A percentile compares a stretch with the other conserved stretches of the same genome.
Conservation (phyloP, 2,329 filamentous ascomycete genomes). For the Apiospora pterosperma region DNA sequence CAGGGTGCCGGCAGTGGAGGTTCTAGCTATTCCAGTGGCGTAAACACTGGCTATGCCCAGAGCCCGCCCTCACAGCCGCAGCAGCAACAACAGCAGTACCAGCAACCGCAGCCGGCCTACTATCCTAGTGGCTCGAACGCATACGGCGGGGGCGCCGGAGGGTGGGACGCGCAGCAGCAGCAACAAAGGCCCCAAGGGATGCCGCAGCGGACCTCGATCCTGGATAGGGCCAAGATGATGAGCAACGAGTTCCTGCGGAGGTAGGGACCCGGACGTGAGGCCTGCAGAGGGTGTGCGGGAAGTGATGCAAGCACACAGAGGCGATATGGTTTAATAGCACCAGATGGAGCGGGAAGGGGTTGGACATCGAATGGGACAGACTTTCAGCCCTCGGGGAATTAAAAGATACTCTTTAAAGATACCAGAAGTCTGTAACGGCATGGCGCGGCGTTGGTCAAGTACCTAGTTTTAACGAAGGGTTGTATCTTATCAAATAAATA, state of each 20-base stretch:
- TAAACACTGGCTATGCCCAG: neutral
- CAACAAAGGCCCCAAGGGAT: neutral
- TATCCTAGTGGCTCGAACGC: neutral
- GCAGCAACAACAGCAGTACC: neutral
- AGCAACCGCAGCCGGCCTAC: neutral
- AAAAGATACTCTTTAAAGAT: too few species aligned
- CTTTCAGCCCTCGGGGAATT: too few species aligned
- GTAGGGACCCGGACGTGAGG: neutral
- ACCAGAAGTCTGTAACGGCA: too few species aligned
- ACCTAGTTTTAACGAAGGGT: too few species aligned
- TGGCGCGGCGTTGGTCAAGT: too few species aligned
- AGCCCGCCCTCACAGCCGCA: neutral
- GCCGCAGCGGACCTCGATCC: neutral
- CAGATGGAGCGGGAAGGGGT: too few species aligned
- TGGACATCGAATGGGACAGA: too few species aligned
- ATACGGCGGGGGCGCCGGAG: too few species aligned
- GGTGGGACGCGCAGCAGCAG: neutral
- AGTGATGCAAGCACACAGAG: too few species aligned
- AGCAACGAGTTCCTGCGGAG: neutral
- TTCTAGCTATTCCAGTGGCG: neutral
- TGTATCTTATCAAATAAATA: too few species aligned
- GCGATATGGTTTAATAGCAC: too few species aligned
- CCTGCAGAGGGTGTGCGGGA: too few species aligned
- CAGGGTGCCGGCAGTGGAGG: neutral
- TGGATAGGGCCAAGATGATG: neutral